Conservation (phyloP, 768 basidiomycete species). For the Pisolithus orientalis region DNA sequence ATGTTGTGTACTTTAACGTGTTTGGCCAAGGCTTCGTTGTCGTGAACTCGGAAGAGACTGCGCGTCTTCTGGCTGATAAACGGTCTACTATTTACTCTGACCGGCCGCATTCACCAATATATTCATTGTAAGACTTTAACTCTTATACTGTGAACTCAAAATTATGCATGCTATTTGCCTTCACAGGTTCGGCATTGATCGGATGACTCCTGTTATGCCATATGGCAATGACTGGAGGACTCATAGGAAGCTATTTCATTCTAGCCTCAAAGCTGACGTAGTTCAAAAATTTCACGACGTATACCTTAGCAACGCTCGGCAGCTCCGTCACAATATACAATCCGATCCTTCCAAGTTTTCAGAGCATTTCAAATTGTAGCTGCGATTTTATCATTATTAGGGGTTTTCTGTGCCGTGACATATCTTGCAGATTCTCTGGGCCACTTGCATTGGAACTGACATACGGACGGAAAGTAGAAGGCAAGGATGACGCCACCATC, state of each 20-base stretch:
- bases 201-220: slow-evolving; percentile 2
- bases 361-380: background rate
- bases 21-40: slow-evolving; percentile 2
- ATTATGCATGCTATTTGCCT: background rate
- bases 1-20: background rate
- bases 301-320: background rate
- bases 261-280: slow-evolving; percentile 3
- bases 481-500: background rate
- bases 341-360: background rate
- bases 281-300: slow-evolving; percentile 3
- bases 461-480: background rate
- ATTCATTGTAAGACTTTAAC: background rate
- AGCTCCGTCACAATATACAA: background rate
- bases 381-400: no score
- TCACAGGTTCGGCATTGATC: slow-evolving; percentile 8
- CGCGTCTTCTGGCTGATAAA: background rate
- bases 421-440: background rate
- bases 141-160: background rate
- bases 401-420: background rate
- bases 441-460: background rate
- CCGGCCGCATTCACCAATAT: background rate
- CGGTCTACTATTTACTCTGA: slow-evolving; percentile 4
- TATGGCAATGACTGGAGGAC: slow-evolving; percentile 12
- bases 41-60: slow-evolving; percentile 3
- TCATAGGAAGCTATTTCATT: slow-evolving; percentile 10